Conservation (phyloP, 495 filamentous ascomycete genomes). For the Penicillium coffeae region DNA sequence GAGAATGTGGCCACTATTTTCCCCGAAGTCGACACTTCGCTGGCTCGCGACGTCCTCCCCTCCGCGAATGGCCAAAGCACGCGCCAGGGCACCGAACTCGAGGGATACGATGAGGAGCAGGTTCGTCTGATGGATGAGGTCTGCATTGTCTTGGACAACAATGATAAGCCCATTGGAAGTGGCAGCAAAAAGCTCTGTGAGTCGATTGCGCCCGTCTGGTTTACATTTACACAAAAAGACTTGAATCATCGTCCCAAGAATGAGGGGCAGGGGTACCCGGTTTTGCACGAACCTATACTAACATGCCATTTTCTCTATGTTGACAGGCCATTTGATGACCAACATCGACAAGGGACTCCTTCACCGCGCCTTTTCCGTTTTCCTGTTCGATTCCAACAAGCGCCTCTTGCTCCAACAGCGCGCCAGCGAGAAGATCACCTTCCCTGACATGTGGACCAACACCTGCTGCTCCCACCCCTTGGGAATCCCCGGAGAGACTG, state of each 20-base stretch:
- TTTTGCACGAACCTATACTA: background rate
- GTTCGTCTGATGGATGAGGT: slow-evolving; percentile 98
- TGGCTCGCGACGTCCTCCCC: slow-evolving; percentile 59
- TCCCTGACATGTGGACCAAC: slow-evolving; percentile 99
- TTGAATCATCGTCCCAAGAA: too few species aligned
- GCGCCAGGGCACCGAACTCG: slow-evolving; percentile 46
- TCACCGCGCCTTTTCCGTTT: slow-evolving; percentile 95
- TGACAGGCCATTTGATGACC: slow-evolving; percentile 89
- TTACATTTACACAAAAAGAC: too few species aligned
- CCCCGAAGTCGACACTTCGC: slow-evolving; percentile 90
- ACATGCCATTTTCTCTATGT: background rate
- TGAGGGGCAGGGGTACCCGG: slow-evolving; percentile 3
- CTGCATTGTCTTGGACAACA: slow-evolving; percentile 91
- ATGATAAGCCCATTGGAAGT: slow-evolving; percentile 91
- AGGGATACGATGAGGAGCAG: slow-evolving; percentile 94
- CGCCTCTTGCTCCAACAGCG: slow-evolving; percentile 92
- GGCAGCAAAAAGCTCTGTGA: slow-evolving; percentile 97
- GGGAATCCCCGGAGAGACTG: slow-evolving; percentile 86
- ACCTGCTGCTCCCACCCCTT: slow-evolving; percentile 98
- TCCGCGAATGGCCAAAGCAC: slow-evolving; percentile 26
- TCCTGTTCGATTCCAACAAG: slow-evolving; percentile 89
- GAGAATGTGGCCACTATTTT: slow-evolving; percentile 85
- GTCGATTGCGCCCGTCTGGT: too few species aligned
- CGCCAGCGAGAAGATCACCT: slow-evolving; percentile 96
- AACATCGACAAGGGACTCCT: slow-evolving; percentile 95